Percentiles rank a stretch among this genome's conserved stretches.
Evolutionary conservation across 768 basidiomycete species (phyloP).

Genomic region (Psilocybe cubensis): DNA sequence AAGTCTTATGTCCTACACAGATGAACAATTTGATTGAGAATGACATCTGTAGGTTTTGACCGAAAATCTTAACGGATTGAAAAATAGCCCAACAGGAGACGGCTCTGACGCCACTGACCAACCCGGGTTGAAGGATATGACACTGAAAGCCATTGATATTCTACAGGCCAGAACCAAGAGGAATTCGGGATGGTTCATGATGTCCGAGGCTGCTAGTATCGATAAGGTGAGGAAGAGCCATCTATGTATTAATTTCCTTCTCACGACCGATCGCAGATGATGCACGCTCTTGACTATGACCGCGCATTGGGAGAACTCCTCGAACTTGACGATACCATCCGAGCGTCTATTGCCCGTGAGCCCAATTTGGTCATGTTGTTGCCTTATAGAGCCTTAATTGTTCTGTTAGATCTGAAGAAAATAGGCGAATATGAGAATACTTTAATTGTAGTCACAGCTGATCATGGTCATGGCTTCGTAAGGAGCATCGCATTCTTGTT

Average conservation of each 20-base stretch:
- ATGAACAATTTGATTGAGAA: no score
- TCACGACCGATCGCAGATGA: constrained; percentile 34
- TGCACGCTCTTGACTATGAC: constrained; percentile 51
- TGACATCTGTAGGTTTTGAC: constrained; percentile 33
- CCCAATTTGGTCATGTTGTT: neutral
- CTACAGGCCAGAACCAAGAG: constrained; percentile 41
- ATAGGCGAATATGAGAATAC: constrained; percentile 47
- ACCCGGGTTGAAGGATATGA: constrained; percentile 53
- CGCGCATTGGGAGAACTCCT: constrained; percentile 49
- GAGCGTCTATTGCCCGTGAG: constrained; percentile 43
- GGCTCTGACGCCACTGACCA: constrained; percentile 45
- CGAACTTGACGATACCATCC: constrained; percentile 48
- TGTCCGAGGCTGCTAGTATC: constrained; percentile 50
- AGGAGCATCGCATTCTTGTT: constrained; percentile 11
- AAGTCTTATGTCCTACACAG: constrained; percentile 3
- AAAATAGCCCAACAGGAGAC: constrained; percentile 45
- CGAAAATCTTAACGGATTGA: constrained; percentile 38
- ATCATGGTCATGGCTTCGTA: constrained; percentile 51
- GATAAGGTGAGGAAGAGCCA: constrained; percentile 35
- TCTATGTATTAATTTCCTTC: neutral
- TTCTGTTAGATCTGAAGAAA: constrained; percentile 39
- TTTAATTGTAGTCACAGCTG: constrained; percentile 47
- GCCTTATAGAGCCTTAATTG: neutral
- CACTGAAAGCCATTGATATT: constrained; percentile 48
- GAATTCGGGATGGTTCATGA: constrained; percentile 48